Evolutionary conservation across 2,329 filamentous ascomycete genomes (phyloP), one percentile per base, ranked within the genome.

Genomic region (Colletotrichum neosansevieriae): DNA sequence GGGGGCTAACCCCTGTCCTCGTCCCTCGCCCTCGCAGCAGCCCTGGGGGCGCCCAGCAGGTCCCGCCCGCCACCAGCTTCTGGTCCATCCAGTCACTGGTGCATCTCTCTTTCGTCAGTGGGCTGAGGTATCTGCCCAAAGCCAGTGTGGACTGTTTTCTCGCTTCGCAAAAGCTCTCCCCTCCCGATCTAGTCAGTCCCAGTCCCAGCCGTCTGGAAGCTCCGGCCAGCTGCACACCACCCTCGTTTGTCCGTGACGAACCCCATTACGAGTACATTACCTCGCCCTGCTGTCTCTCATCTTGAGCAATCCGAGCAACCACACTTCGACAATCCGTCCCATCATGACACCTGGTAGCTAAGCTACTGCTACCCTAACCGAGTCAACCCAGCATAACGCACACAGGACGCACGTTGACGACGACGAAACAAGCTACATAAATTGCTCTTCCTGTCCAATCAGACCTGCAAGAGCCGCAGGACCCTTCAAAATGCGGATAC

Each of bases 401-500:
- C 45, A 51, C 29, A 29, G 6, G 1, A 29, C 29, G 7, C 29
- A 29, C 58, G 11, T 53, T 15, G 24, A 53, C 58, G 21, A 51
- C 54, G 21, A 54, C 29, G n/a, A 38, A 53, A 19, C 29, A 24
- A 63, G 40, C 61, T 60, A 56, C 61, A 29, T 61, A 44, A n/a
- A 36, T 12, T 17, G n/a, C 47, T 13, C 12, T 38, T 24, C n/a
- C 49, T 49, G 54, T 7, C 54, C 61, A 66, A 60, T 68, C 54
- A 65, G 34, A 59, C 54, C 40, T 44, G 53, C 44, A 70, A 47
- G 45, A 67, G 56, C 70, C 36, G 53, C 65, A 65, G 61, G 67
- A 51, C 58, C 53, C 57, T 68, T 71, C 63, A 70, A 73, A 63
- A 96, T 97, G 92, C 92, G 93, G 80, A 93, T 98, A 83, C 89